Base-by-base conservation (phyloP, 2,329 filamentous ascomycete species). In the Cladophialophora immunda region DNA sequence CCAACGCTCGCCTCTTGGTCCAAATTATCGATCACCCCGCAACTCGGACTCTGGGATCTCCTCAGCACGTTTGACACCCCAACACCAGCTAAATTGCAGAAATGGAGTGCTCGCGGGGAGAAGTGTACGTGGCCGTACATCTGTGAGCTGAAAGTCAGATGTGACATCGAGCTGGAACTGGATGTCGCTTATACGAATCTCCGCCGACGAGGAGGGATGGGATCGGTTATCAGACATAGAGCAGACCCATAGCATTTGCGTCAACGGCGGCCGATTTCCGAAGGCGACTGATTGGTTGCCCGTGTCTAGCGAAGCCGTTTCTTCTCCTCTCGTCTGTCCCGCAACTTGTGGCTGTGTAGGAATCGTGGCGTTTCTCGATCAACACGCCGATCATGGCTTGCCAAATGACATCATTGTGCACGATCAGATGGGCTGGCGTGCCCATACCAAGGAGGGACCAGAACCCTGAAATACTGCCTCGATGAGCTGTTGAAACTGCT, bases 1-100 rank as follows among this genome's bases (percentile, higher is more conserved):
- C 84, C 98, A 54, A 94, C 89, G 70, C 94, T 98, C 74, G 92
- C 91, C 69, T 98, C 97, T 75, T 94, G 92, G 4, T 94, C 94
- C 5, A 94, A 98, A 78, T 97, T 98, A 75, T 98, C 93, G 52
- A 97, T 98, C 62, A 84, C 97, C 30, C 94, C 94, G 0, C 88
- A 92, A 61, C 89, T 97, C 64, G 86, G 86, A 2, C 88, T 91
- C 60, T 84, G 88, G 6, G 90, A 96, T 68, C 86, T 96, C 19
- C 90, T 91, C 0, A 86, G 87, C 9, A 88, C 97, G 19, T 82
- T 98, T 45, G 90, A 86, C 68, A 98, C 97, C 65, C 94, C 94
- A 1, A 93, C 91, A 0, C 81, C 88, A 0, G 92, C 90, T 66
- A 89, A 88, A 8, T 81, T 97, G 3, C 88, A 92, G 65, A 91